These are phyloP conservation scores for Echinosophora koreensis DNA, from an alignment of 306 rosid species.

Conservation along the genomic window DNA sequence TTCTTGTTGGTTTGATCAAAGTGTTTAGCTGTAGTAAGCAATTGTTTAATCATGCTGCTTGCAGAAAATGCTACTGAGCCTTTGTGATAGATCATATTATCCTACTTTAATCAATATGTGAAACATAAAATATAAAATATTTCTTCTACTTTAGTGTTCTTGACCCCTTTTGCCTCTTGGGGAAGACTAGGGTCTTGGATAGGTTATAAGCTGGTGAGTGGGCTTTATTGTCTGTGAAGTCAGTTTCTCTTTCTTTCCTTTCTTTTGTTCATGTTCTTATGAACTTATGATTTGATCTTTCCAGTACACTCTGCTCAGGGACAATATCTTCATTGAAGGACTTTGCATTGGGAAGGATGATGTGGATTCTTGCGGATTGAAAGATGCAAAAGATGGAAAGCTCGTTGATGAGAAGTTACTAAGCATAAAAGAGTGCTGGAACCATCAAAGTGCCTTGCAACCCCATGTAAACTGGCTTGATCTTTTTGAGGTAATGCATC, in stretches of 20 bases:
- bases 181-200: slow-evolving; percentile 20
- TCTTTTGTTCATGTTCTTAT: slow-evolving; percentile 64
- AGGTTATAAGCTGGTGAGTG: slow-evolving; percentile 33
- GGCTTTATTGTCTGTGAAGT: slow-evolving; percentile 31
- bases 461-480: slow-evolving; percentile 69
- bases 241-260: slow-evolving; percentile 16
- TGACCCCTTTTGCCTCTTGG: neutral
- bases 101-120: neutral
- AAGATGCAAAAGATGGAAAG: slow-evolving; percentile 50
- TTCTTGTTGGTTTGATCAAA: slow-evolving; percentile 15
- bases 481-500: slow-evolving; percentile 70
- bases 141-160: slow-evolving; percentile 2
- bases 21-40: slow-evolving; percentile 6
- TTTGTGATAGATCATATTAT: slow-evolving; percentile 7
- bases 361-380: slow-evolving; percentile 55
- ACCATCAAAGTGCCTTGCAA: slow-evolving; percentile 52
- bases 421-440: slow-evolving; percentile 55
- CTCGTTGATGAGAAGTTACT: slow-evolving; percentile 45
- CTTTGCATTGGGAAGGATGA: slow-evolving; percentile 51
- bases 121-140: neutral
- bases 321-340: slow-evolving; percentile 71
- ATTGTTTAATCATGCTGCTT: slow-evolving; percentile 28
- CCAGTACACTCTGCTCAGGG: slow-evolving; percentile 99
- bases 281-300: slow-evolving; percentile 96
- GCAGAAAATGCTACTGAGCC: slow-evolving; percentile 21